Evolutionary conservation across 2,329 filamentous ascomycete species (phyloP), one percentile per base, ranked within the genome.

Genomic region (Fusarium sp.): DNA sequence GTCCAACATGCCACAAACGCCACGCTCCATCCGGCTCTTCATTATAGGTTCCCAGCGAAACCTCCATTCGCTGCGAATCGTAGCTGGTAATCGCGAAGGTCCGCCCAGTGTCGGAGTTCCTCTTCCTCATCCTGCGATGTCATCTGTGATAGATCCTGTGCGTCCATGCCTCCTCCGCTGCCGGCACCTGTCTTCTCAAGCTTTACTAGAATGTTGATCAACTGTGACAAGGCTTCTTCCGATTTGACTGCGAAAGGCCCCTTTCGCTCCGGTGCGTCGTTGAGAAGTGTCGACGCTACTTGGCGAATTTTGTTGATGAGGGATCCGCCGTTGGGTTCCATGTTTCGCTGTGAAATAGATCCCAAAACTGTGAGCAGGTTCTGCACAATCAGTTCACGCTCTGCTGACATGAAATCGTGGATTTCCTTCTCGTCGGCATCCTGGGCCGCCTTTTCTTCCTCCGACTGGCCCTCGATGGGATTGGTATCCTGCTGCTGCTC

Each of bases 271-370:
- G 81, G 81, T 6, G 82, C 79, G 55, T 83, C 83, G 67, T 92
- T 89, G 51, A 97, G 86, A 10, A 97, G 85, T 0, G 93, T 96
- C 29, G 91, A 91, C 2, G 93, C 93, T 41, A 97, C 91, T 76
- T 93, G 91, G 12, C 93, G 91, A 71, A 97, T 93, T 83, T 97
- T 97, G 82, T 89, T 89, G 75, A 93, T 93, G n/a, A 89, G 81
- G 0, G 86, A 87, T n/a, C 81, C 82, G 20, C 86, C 87, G 66
- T 88, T 88, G n/a, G 87, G 87, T 68, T 97, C 94, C 85, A 97
- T 92, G 79, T 94, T 94, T 63, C 93, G 89, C 83, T 95, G 92
- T 49, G 91, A 92, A 72, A 97, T 93, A 59, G 89, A 92, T 27
- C 88, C 87, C 7, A 97, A 83, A 5, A 97, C 90, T 5, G 88